phyloP scores from a whole-genome alignment of 1,284 basidiomycete species.

The Austroboletus niveus region DNA sequence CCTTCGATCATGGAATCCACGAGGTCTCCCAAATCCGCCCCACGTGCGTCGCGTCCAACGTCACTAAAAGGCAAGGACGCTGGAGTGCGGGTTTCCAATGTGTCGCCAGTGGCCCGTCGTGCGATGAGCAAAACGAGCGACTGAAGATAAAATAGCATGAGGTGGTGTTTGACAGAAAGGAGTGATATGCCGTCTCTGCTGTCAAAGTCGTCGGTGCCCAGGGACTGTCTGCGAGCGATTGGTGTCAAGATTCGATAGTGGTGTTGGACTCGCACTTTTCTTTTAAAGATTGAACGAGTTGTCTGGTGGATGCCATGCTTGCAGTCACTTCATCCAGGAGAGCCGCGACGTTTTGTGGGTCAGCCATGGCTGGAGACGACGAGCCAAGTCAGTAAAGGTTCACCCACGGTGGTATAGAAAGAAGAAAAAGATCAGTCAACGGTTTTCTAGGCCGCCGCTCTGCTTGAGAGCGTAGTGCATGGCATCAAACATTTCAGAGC shows the following conservation, averaged over 20 bases:
- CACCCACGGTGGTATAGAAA: too few relatives aligned
- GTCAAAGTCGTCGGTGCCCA: conserved; percentile 52
- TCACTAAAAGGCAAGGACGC: conserved; percentile 53
- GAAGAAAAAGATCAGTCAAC: conserved; percentile 64
- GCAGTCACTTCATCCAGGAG: conserved; percentile 60
- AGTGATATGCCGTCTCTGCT: conserved; percentile 85
- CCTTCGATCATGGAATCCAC: conserved; percentile 75
- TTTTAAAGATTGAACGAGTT: conserved; percentile 51
- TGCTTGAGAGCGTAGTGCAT: conserved; percentile 66
- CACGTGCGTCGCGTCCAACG: conserved; percentile 51
- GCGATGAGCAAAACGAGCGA: conserved; percentile 78
- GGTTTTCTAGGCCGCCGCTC: conserved; percentile 88
- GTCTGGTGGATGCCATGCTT: conserved; percentile 61
- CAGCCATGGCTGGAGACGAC: conserved; percentile 12
- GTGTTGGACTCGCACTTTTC: conserved; percentile 45
- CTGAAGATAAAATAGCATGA: conserved; percentile 86
- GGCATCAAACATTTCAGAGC: conserved; percentile 74
- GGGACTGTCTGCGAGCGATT: conserved; percentile 26
- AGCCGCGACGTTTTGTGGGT: conserved; percentile 28
- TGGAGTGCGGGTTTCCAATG: conserved; percentile 51
- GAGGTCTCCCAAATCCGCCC: conserved; percentile 58
- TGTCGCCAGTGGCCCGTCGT: conserved; percentile 63
- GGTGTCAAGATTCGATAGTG: conserved; percentile 2
- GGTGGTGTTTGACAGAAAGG: conserved; percentile 84
- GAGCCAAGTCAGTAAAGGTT: neutral